phyloP scores from a whole-genome alignment of 78 protist species.

The Chrysochromulina parva region DNA sequence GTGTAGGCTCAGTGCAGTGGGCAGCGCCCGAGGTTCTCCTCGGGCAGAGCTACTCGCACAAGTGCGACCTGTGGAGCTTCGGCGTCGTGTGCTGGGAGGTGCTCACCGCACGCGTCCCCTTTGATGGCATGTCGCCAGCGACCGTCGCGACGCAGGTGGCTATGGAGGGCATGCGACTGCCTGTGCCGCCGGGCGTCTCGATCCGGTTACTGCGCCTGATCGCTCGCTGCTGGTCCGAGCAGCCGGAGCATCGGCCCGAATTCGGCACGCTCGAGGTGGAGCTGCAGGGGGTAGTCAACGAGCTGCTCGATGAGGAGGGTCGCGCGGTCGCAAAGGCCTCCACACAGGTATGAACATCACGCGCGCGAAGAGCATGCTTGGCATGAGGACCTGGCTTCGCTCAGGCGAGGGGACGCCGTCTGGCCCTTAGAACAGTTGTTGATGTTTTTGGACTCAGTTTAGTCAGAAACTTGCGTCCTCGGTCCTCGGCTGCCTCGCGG shows the following conservation, averaged over 20 bases:
- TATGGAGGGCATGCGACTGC: constrained; percentile 7
- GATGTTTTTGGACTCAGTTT: neutral
- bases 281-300: neutral
- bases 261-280: neutral
- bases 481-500: too few species aligned
- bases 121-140: neutral
- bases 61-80: neutral
- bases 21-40: constrained; percentile 9
- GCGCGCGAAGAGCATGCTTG: neutral
- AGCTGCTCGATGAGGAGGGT: neutral
- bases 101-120: neutral
- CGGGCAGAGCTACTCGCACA: neutral
- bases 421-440: neutral
- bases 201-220: neutral
- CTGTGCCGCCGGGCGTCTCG: neutral
- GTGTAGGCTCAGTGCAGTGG: constrained; percentile 18
- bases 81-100: constrained; percentile 10
- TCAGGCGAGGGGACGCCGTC: neutral
- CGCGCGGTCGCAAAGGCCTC: neutral
- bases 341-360: neutral
- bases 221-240: neutral
- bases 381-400: neutral
- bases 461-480: too few species aligned
- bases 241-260: neutral
- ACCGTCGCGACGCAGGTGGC: neutral